Percentiles rank a stretch among this genome's conserved stretches.
Conservation (phyloP, 2,329 filamentous ascomycete genomes). For the Xylariaceae sp. region DNA sequence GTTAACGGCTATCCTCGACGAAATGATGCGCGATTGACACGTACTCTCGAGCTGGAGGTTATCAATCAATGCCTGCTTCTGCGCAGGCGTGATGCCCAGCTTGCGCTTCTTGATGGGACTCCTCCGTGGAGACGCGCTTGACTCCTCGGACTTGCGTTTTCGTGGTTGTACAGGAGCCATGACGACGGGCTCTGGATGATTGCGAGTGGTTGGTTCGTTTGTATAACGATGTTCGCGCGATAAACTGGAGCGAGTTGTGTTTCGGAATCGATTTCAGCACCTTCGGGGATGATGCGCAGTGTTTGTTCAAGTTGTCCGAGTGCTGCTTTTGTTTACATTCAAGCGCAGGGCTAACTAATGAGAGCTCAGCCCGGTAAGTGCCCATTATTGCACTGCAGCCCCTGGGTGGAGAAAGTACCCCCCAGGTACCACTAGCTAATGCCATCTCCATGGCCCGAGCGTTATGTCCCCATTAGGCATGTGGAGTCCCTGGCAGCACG, state of each 20-base stretch:
- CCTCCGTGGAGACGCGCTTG: conserved; percentile 37
- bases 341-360: too few relatives aligned
- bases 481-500: background rate
- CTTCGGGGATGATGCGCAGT: conserved; percentile 2
- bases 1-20: conserved; percentile 11
- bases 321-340: conserved; percentile 21
- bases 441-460: too few relatives aligned
- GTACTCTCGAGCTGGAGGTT: conserved; percentile 85
- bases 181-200: background rate
- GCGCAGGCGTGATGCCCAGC: conserved; percentile 59
- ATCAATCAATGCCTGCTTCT: conserved; percentile 84
- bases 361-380: too few relatives aligned
- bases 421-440: too few relatives aligned
- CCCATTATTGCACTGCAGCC: too few relatives aligned
- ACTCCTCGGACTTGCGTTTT: conserved; percentile 44
- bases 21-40: conserved; percentile 28
- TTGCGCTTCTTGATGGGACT: conserved; percentile 61
- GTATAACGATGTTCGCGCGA: conserved; percentile 1
- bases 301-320: conserved; percentile 1
- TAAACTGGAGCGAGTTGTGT: conserved; percentile 4
- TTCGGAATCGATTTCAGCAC: background rate
- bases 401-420: too few relatives aligned
- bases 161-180: conserved; percentile 29
- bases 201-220: conserved; percentile 4
- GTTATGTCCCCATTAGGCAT: background rate